Evolutionary conservation across 2,329 filamentous ascomycete genomes (phyloP).

Genomic region (Hirsutella minnesotensis): DNA sequence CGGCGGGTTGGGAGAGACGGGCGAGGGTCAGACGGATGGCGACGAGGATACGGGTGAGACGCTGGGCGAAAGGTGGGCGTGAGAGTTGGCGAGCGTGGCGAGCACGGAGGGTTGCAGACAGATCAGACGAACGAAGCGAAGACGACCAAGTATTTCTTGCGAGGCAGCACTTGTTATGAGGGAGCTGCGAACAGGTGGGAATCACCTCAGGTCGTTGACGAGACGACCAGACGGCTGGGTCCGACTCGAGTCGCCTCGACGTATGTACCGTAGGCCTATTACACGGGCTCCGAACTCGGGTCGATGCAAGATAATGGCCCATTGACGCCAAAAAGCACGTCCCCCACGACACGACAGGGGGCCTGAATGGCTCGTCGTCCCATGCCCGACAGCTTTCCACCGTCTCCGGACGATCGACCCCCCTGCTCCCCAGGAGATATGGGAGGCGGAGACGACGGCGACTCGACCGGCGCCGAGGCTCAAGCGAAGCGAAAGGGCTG

Average conservation of each 20-base stretch:
- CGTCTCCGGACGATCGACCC: no score
- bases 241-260: neutral
- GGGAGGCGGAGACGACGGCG: no score
- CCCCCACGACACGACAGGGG: neutral
- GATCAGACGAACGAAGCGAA: conserved; percentile 6
- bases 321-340: neutral
- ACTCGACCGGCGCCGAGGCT: no score
- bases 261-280: no score
- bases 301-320: neutral
- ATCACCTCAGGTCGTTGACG: conserved; percentile 17
- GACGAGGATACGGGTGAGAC: no score
- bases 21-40: conserved; percentile 3
- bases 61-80: no score
- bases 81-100: no score
- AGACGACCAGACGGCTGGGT: conserved; percentile 6
- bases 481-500: no score
- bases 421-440: no score
- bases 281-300: no score
- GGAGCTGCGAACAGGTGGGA: conserved; percentile 17
- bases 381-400: no score
- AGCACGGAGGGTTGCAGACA: no score
- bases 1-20: conserved; percentile 4
- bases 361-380: neutral
- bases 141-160: conserved; percentile 2
- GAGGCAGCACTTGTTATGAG: neutral